Base-by-base conservation (phyloP, 768 basidiomycete genomes). In the Neoboletus brunneissimus region DNA sequence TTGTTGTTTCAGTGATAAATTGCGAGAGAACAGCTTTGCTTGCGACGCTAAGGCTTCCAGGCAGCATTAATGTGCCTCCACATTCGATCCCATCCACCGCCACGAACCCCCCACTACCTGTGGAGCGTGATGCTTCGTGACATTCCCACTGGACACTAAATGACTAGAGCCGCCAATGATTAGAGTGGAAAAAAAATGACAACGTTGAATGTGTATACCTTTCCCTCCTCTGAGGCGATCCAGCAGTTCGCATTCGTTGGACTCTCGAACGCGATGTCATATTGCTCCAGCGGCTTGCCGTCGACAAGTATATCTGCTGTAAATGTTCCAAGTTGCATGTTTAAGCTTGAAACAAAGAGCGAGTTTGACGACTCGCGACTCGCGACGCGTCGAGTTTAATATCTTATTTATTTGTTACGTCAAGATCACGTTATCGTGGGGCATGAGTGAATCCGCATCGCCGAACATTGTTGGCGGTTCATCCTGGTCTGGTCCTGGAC, bases 141-240 rank as follows among this genome's bases (percentile, higher is more conserved):
- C 59, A 55, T 29, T 50, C 46, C 59, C 62, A 66, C 16, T 55
- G 22, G 10, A 67, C 40, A 38, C 22, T 6, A 41, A 63, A 64
- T 43, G 48, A 48, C 64, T 61, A 37, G 38, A 49, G 27, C 16
- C 13, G 35, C 8, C 23, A 29, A 42, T 22, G 16, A 18, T 45
- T 8, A 51, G 43, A 25, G 31, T 23, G 15, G 15, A 45, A 42
- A 31, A 15, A 31, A 15, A 55, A 43, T 11, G 5, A 37, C 11
- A 15, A 22, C 20, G 10, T 18, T 22, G 16, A 13, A 27, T 15
- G 25, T 10, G 44, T 16, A 18, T 42, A 52, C 66, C 47, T 66
- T 68, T 52, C 62, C 64, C 9, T 59, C 59, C 49, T 68, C 57
- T 0, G 66, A 67, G 15, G 64, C 51, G 20, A 67, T 54, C 61